Conservation (phyloP, 352 stramenopile species). For the Pelagophyceae sp. region DNA sequence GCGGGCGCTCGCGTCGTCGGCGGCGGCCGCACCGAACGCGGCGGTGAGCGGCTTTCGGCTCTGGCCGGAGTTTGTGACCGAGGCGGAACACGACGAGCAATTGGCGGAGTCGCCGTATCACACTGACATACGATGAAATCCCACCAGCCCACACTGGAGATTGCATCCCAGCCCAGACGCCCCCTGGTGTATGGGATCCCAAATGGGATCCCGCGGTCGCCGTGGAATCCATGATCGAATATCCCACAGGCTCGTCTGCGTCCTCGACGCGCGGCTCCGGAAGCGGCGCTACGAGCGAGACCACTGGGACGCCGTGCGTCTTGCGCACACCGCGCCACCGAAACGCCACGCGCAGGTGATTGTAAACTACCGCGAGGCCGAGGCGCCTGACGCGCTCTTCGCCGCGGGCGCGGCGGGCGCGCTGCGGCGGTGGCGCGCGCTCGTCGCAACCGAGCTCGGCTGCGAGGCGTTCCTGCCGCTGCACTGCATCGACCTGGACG, state of each 20-base stretch:
- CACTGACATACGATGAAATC: no score
- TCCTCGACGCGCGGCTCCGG: neutral
- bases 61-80: neutral
- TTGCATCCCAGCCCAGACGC: no score
- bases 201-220: no score
- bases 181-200: no score
- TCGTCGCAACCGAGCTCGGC: neutral
- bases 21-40: no score
- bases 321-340: no score
- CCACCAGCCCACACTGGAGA: no score
- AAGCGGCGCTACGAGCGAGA: constrained; percentile 23
- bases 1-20: no score
- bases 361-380: constrained; percentile 25
- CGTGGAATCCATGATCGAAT: no score
- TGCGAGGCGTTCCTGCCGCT: constrained; percentile 18
- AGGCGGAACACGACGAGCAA: neutral
- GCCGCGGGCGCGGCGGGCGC: neutral
- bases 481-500: constrained; percentile 29
- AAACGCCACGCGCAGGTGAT: no score
- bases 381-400: constrained; percentile 7
- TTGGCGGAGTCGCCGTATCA: no score
- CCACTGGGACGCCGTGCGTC: constrained; percentile 33
- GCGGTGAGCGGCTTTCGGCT: neutral
- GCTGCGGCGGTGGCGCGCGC: neutral
- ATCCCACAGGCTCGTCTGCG: no score